These are phyloP conservation scores for Lagenidium sp. DNA, from an alignment of 352 stramenopile genomes.

Conservation along the genomic window DNA sequence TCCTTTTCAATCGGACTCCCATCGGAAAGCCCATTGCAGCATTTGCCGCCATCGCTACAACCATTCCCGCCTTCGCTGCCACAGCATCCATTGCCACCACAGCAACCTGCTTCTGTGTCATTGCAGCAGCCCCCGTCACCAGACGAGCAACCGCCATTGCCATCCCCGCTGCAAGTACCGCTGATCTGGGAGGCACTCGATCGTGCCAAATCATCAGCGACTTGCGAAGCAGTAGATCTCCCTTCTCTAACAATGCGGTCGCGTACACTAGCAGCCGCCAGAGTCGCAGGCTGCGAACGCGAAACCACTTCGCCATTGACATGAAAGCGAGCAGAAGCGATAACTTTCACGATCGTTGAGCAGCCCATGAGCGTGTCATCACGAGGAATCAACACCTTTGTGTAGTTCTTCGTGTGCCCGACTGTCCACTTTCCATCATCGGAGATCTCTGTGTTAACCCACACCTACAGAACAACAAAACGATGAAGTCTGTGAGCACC, in stretches of 20 bases:
- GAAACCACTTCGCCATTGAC: conserved; percentile 55
- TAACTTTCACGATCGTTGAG: conserved; percentile 49
- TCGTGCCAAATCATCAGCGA: no score
- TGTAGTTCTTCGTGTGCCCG: conserved; percentile 89
- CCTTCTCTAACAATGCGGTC: no score
- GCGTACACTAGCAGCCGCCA: conserved; percentile 35
- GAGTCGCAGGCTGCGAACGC: conserved; percentile 39
- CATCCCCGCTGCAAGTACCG: conserved; percentile 16
- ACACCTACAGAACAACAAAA: no score
- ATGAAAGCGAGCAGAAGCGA: conserved; percentile 58
- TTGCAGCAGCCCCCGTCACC: conserved; percentile 8
- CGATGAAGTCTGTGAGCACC: neutral
- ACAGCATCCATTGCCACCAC: conserved; percentile 23
- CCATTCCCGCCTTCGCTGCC: conserved; percentile 5
- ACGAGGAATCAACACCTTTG: conserved; percentile 82
- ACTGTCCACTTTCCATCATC: conserved; percentile 75
- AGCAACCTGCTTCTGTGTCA: conserved; percentile 10
- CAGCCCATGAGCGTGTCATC: conserved; percentile 74
- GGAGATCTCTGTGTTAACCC: conserved; percentile 79
- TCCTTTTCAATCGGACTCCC: conserved; percentile 2
- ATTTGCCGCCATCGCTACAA: conserved; percentile 1
- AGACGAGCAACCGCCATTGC: conserved; percentile 10
- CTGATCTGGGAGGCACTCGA: no score
- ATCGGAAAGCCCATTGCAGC: conserved; percentile 10
- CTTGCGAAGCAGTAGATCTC: no score